Base-by-base conservation (phyloP, 2,329 filamentous ascomycete species). In the Claviceps capensis region DNA sequence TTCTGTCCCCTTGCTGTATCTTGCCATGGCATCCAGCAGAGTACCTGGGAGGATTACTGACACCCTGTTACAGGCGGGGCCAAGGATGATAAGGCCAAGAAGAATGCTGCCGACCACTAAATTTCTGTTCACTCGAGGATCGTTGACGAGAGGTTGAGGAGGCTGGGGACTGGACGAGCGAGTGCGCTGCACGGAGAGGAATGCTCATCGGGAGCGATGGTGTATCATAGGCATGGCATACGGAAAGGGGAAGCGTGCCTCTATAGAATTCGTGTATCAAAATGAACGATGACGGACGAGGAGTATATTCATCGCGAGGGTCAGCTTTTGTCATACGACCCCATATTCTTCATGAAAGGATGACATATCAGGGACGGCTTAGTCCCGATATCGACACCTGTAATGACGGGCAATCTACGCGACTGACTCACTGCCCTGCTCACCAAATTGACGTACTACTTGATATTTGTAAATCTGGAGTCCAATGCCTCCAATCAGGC, bases 11-110 rank as follows among this genome's bases (percentile, higher is more conserved):
- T 19, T 17, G 17, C 17, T 16, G 13, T 6, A 34, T 34, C 30
- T 22, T 43, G 9, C 11, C 3, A 17, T 22, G 30, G 5, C 30
- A 14, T 48, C 11, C 30, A 55, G 19, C 41, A 19, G 17, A 19
- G 17, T 11, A 22, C 5, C 17, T 6, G 8, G 41, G 6, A 16
- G 13, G 9, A 40, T 9, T 56, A 55, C 63, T 66, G 54, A 66
- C 59, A 47, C 54, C 6, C 54, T 34, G 54, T 46, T 48, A 58
- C 62, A 97, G 91, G 82, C 76, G 87, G 86, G 76, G 96, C 81
- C 82, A 94, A 90, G 83, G 94, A 95, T 78, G 91, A 97, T 74
- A 74, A 76, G 62, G 71, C 69, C 61, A 77, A 74, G 69, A 60
- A 34, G 30, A 34, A 34, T 34, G 30, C 66, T 52, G 66, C 64